Evolutionary conservation across 2,329 filamentous ascomycete genomes (phyloP), one percentile per base, ranked within the genome.

Genomic region (Xylaria hypoxylon): DNA sequence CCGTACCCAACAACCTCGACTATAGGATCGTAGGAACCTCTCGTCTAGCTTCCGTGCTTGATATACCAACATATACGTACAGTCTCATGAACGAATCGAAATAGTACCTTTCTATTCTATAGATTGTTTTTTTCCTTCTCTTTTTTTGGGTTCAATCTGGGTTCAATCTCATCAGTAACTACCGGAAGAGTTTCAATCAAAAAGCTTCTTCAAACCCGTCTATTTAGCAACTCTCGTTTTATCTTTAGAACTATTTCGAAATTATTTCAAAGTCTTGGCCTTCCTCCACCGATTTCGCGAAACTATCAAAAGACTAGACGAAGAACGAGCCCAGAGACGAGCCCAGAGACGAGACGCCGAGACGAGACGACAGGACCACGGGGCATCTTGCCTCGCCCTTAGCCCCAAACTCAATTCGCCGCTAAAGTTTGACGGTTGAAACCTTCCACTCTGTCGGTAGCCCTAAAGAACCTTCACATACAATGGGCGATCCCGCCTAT

Each of bases 351-450:
- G 22, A 51, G 28, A 24, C 55, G 26, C 47, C 38, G 38, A 19
- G 26, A 52, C 38, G 44, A 52, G 51, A 60, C 45, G 50, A 28
- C 26, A 28, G 28, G 22, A 33, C 7, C 19, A 57, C 28, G 28
- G 42, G 24, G 33, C 19, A 35, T 26, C 40, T 17, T 38, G 45
- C 19, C 56, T 56, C 56, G 15, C 45, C 48, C 40, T 71, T 71
- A 70, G 68, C 51, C 62, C 63, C 58, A 50, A 71, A 68, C 59
- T 66, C 65, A 68, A 71, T 48, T 63, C 17, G 31, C 60, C 68
- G 63, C 60, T 68, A 62, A 62, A 28, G 31, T 51, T 44, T 63
- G 59, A 62, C 65, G 53, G 45, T 44, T 59, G 45, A 60, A 71
- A 70, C 64, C 60, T 63, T 62, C 51, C 44, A 33, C 42, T 42